phyloP scores from a whole-genome alignment of 192 early-diverging fungal species.

The Entomortierella beljakovae region DNA sequence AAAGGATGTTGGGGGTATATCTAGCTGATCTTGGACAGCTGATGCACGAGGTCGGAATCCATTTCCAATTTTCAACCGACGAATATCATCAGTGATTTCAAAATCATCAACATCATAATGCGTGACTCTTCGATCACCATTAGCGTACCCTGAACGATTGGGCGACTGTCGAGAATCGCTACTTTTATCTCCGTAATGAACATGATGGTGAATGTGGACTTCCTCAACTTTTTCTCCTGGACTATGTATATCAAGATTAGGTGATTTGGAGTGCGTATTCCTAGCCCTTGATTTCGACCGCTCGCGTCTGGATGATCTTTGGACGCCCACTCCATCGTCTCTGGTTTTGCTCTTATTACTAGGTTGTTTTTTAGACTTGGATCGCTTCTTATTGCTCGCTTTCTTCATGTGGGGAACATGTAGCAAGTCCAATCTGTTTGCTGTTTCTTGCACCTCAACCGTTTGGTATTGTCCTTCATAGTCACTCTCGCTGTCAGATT shows the following conservation, averaged over 20 bases:
- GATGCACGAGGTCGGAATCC: slow-evolving; percentile 12
- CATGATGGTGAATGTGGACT: slow-evolving; percentile 46
- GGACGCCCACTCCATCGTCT: background rate
- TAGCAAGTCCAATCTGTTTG: background rate
- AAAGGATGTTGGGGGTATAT: background rate
- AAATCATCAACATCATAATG: background rate
- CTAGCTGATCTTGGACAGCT: background rate
- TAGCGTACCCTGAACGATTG: background rate
- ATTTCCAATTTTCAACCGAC: slow-evolving; percentile 1
- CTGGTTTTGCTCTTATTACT: background rate
- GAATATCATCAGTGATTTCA: slow-evolving; percentile 1
- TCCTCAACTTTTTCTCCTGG: slow-evolving; percentile 26
- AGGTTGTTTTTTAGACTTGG: too few relatives aligned
- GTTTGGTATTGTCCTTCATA: background rate
- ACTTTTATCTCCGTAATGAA: slow-evolving; percentile 19
- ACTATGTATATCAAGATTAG: slow-evolving; percentile 4
- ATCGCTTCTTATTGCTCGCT: background rate
- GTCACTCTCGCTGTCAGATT: slow-evolving; percentile 4
- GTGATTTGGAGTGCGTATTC: slow-evolving; percentile 9
- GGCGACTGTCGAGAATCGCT: background rate
- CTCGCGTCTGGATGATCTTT: background rate
- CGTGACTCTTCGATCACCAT: background rate
- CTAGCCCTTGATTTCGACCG: background rate
- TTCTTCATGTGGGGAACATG: background rate
- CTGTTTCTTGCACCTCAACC: background rate